Conservation (phyloP, 139 green algal species). For the Volvox africanus region DNA sequence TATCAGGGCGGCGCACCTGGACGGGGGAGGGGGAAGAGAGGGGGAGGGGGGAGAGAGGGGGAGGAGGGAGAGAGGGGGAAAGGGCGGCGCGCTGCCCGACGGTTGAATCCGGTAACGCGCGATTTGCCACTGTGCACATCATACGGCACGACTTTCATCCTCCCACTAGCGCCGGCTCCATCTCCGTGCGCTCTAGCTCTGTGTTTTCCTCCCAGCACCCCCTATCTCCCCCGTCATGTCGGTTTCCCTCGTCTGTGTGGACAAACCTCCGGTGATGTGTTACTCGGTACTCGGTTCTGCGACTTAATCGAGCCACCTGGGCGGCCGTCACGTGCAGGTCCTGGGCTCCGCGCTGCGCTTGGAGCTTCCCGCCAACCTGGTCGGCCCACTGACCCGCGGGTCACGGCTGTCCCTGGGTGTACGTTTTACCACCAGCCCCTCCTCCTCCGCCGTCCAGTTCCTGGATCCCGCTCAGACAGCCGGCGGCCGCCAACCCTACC, state of each 20-base stretch:
- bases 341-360: slow-evolving; percentile 69
- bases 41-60: not conserved
- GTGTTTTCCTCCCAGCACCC: not conserved
- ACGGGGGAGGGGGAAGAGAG: not conserved
- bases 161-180: not conserved
- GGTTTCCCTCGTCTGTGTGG: no score
- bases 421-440: slow-evolving; percentile 71
- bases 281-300: no score
- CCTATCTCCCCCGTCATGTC: no score
- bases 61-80: not conserved
- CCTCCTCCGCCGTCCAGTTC: slow-evolving; percentile 80
- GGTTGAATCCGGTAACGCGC: not conserved
- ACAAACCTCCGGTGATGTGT: no score
- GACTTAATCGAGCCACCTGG: not conserved
- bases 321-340: slow-evolving; percentile 33
- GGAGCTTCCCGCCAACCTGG: slow-evolving; percentile 54
- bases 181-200: not conserved
- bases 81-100: not conserved
- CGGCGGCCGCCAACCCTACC: slow-evolving; percentile 87
- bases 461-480: slow-evolving; percentile 85
- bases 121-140: not conserved
- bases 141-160: not conserved
- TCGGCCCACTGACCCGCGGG: slow-evolving; percentile 32
- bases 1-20: not conserved
- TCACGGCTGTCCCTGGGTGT: slow-evolving; percentile 57